Conservation (phyloP, 768 basidiomycete genomes). For the Russula lepida region DNA sequence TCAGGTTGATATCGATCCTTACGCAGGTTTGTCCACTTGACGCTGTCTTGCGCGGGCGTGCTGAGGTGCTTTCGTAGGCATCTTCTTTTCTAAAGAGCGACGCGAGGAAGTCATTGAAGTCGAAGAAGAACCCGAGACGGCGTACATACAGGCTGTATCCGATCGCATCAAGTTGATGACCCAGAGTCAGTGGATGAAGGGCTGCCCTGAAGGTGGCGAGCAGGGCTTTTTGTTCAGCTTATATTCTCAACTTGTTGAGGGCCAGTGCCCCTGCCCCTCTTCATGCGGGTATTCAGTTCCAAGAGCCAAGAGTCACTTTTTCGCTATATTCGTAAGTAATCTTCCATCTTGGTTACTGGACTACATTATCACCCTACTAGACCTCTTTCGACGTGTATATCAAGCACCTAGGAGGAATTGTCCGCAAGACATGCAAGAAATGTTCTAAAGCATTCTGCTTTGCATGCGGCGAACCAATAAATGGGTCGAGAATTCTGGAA, state of each 20-base stretch:
- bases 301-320: conserved; percentile 72
- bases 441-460: conserved; percentile 33
- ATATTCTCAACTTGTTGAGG: conserved; percentile 63
- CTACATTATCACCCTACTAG: conserved; percentile 34
- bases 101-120: conserved; percentile 89
- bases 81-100: conserved; percentile 94
- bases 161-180: conserved; percentile 62
- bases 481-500: conserved; percentile 22
- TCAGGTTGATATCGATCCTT: conserved; percentile 70
- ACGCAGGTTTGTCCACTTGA: conserved; percentile 50
- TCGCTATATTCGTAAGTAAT: conserved; percentile 66
- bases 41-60: neutral
- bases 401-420: conserved; percentile 47
- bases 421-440: conserved; percentile 47
- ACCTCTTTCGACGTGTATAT: conserved; percentile 65
- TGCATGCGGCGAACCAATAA: conserved; percentile 41
- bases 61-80: conserved; percentile 39
- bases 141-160: conserved; percentile 34
- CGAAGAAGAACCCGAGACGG: conserved; percentile 63
- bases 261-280: conserved; percentile 61
- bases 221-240: conserved; percentile 82
- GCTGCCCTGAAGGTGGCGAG: conserved; percentile 89
- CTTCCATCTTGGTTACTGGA: conserved; percentile 14
- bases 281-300: conserved; percentile 56
- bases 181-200: conserved; percentile 95